Evolutionary conservation across 176 grass and related monocot genomes (phyloP).

Genomic region (Aegilops speltoides): DNA sequence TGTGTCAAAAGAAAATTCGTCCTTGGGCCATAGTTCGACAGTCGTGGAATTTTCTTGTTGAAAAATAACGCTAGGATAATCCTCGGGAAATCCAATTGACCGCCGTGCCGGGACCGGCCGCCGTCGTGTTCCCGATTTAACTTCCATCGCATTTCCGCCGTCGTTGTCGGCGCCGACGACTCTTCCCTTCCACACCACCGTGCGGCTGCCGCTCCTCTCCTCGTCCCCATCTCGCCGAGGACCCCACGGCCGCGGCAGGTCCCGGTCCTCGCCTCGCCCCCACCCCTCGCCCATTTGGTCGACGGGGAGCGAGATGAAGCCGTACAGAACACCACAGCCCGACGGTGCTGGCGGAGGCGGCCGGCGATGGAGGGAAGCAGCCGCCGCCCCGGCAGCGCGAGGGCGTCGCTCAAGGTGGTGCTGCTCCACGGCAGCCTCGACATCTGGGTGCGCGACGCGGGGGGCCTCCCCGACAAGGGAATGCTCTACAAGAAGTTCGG

Average conservation of each 20-base stretch:
- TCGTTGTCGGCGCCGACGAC: constrained; percentile 29
- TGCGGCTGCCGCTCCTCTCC: neutral
- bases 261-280: neutral
- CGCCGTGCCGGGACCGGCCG: neutral
- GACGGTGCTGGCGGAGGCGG: too few species aligned
- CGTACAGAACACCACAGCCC: neutral
- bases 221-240: neutral
- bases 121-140: neutral
- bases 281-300: neutral
- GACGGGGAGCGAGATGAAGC: neutral
- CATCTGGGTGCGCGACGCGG: constrained; percentile 61
- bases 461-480: constrained; percentile 75
- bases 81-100: neutral
- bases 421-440: constrained; percentile 86
- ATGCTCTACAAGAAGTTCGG: constrained; percentile 64
- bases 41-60: neutral
- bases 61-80: neutral
- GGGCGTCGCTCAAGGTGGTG: constrained; percentile 68
- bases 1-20: too few species aligned
- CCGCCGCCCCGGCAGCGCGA: constrained; percentile 29
- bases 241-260: neutral
- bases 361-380: constrained; percentile 50
- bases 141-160: neutral
- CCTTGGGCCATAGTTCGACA: too few species aligned
- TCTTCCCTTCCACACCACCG: neutral